Conservation (phyloP, 148 eudicot genomes). For the Diospyros lotus region DNA sequence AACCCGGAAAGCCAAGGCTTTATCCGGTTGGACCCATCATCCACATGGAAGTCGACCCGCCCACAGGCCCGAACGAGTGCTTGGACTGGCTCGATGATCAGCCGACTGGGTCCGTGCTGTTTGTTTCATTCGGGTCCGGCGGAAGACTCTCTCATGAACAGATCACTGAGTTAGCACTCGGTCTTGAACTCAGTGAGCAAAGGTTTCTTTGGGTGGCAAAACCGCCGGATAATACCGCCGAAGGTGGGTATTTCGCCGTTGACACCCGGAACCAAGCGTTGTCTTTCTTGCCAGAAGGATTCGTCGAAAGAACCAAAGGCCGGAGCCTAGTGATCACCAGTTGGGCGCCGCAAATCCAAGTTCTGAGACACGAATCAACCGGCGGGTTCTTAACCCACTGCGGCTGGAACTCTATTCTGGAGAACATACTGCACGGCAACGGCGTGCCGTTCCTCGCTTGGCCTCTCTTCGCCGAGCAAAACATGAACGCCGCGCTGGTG, state of each 20-base stretch:
- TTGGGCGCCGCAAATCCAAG: neutral
- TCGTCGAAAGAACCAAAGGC: conserved; percentile 11
- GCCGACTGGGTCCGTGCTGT: conserved; percentile 12
- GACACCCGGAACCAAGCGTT: conserved; percentile 19
- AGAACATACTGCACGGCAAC: conserved; percentile 1
- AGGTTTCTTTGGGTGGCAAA: conserved; percentile 16
- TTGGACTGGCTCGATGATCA: conserved; percentile 13
- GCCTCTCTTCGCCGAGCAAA: neutral
- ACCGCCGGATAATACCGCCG: conserved; percentile 4
- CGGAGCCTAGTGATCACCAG: neutral
- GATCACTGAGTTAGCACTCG: neutral
- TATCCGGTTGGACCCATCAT: conserved; percentile 34
- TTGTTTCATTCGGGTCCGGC: conserved; percentile 12
- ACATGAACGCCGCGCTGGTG: neutral
- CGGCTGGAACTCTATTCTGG: too few species aligned
- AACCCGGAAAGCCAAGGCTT: conserved; percentile 35
- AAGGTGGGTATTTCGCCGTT: conserved; percentile 1
- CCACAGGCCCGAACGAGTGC: conserved; percentile 3
- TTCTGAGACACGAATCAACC: conserved; percentile 4
- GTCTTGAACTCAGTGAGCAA: conserved; percentile 9
- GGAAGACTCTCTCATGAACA: conserved; percentile 8
- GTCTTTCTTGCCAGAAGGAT: conserved; percentile 13
- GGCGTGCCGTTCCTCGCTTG: neutral
- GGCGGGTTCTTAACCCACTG: conserved; percentile 5
- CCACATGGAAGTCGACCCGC: too few species aligned